Evolutionary conservation across 805 yeast species (phyloP).

Genomic region (Cyberlindnera euphorbiae): DNA sequence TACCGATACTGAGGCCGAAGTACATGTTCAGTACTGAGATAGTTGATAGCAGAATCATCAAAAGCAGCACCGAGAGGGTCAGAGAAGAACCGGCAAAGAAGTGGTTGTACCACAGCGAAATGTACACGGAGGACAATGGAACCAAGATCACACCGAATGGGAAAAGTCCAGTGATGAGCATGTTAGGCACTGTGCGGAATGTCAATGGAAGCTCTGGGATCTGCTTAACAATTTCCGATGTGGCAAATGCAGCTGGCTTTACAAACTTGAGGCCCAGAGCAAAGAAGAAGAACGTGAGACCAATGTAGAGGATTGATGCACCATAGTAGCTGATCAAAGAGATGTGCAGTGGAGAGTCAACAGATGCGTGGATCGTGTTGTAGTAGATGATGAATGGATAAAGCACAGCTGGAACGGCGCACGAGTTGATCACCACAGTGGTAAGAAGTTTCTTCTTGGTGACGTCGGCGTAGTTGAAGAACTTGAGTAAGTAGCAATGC

Average conservation of each 20-base stretch:
- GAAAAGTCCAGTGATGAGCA: conserved; percentile 26
- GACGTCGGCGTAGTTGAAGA: conserved; percentile 15
- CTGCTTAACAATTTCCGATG: conserved; percentile 20
- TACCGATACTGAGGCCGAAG: conserved; percentile 23
- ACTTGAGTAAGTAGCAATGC: conserved; percentile 18
- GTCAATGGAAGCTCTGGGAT: conserved; percentile 25
- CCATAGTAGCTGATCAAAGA: conserved; percentile 1
- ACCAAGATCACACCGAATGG: conserved; percentile 27
- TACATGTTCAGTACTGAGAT: conserved; percentile 22
- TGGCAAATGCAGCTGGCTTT: conserved; percentile 6
- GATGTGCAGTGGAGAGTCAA: conserved; percentile 23
- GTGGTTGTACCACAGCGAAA: conserved; percentile 26
- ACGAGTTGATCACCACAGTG: conserved; percentile 13
- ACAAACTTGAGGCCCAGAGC: conserved; percentile 12
- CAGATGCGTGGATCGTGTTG: conserved; percentile 21
- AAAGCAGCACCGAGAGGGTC: conserved; percentile 15
- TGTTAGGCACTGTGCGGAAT: conserved; percentile 23
- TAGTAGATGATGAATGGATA: conserved; percentile 7
- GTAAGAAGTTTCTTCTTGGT: conserved; percentile 1
- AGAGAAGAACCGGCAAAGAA: conserved; percentile 19
- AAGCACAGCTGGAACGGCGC: conserved; percentile 19
- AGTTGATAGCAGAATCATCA: conserved; percentile 14
- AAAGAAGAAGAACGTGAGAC: conserved; percentile 12
- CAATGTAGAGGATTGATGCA: conserved; percentile 9
- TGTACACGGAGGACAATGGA: conserved; percentile 25